Evolutionary conservation across 2,329 filamentous ascomycete genomes (phyloP).

Genomic region (Setomelanomma holmii): DNA sequence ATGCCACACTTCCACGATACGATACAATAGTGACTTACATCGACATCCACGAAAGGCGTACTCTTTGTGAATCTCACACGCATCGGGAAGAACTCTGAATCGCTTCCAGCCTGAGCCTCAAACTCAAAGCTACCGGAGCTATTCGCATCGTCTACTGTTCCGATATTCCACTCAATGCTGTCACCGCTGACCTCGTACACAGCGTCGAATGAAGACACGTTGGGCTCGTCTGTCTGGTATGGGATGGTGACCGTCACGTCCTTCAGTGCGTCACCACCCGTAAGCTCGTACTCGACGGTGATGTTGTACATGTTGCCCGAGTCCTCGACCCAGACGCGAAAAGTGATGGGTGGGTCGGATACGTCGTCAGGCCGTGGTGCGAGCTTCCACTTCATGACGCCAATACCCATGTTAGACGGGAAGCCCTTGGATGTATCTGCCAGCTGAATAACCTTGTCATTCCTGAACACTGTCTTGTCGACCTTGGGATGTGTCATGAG

Average conservation of each 20-base stretch:
- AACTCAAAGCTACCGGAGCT: conserved; percentile 91
- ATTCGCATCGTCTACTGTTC: conserved; percentile 82
- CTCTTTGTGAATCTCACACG: conserved; percentile 86
- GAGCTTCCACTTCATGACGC: conserved; percentile 91
- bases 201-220: conserved; percentile 91
- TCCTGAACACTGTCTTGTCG: conserved; percentile 86
- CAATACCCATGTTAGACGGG: conserved; percentile 91
- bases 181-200: conserved; percentile 94
- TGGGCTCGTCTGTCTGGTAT: conserved; percentile 82
- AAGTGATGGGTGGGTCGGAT: conserved; percentile 86
- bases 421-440: conserved; percentile 88
- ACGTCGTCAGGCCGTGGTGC: conserved; percentile 81
- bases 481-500: conserved; percentile 97
- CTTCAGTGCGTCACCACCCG: conserved; percentile 76
- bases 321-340: conserved; percentile 97
- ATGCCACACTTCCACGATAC: not conserved
- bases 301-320: conserved; percentile 83
- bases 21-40: conserved; percentile 70
- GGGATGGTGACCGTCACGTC: conserved; percentile 91
- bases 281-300: conserved; percentile 95
- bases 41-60: conserved; percentile 87
- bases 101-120: conserved; percentile 84
- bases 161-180: conserved; percentile 92
- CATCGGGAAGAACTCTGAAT: conserved; percentile 99
- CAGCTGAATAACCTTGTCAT: conserved; percentile 84